phyloP scores from a whole-genome alignment of 768 basidiomycete species.

The Paxillus rubicundulus region DNA sequence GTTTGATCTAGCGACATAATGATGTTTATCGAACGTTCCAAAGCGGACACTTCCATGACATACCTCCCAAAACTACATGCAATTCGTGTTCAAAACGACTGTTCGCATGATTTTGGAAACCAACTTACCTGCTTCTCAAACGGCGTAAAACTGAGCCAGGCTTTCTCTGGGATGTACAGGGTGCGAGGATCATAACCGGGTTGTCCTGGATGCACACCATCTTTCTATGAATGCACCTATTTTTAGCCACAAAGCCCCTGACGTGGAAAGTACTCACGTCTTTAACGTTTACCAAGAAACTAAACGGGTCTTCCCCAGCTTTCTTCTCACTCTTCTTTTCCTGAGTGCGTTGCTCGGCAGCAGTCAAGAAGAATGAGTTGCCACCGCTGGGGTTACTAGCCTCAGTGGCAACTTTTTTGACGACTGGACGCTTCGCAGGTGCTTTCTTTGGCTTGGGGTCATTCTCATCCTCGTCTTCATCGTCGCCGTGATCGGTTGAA shows the following conservation, averaged over 20 bases:
- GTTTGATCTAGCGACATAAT: constrained; percentile 78
- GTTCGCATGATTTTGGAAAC: background rate
- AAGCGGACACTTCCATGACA: constrained; percentile 19
- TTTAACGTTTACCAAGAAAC: constrained; percentile 66
- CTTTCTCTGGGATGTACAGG: constrained; percentile 68
- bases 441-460: constrained; percentile 37
- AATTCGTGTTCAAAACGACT: background rate
- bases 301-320: constrained; percentile 69
- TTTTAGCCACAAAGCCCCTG: background rate
- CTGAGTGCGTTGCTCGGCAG: constrained; percentile 73
- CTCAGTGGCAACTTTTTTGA: constrained; percentile 29
- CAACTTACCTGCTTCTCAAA: constrained; percentile 83
- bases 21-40: constrained; percentile 17
- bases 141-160: constrained; percentile 85
- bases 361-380: constrained; percentile 63
- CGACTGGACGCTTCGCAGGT: constrained; percentile 33
- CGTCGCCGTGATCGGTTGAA: constrained; percentile 36
- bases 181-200: constrained; percentile 91
- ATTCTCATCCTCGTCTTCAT: constrained; percentile 41
- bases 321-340: constrained; percentile 84
- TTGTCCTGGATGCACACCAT: constrained; percentile 72
- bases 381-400: constrained; percentile 30
- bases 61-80: constrained; percentile 69
- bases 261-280: constrained; percentile 50
- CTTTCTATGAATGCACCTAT: constrained; percentile 53